These are phyloP conservation scores for Yarrowia alimentaria DNA, from an alignment of 805 yeast species.

Conservation along the genomic window DNA sequence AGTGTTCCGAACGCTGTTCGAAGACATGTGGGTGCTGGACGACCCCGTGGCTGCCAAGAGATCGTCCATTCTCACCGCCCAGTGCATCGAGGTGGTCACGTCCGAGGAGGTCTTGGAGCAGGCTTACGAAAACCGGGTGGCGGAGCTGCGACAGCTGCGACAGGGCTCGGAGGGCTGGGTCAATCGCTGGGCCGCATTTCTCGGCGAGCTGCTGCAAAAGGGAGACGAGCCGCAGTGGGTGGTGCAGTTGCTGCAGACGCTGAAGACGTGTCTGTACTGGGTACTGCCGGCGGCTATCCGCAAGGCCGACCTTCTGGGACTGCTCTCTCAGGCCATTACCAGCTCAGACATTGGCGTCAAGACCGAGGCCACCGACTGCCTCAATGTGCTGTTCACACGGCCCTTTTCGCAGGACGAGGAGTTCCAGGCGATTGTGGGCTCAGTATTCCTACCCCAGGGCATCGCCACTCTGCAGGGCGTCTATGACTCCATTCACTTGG, in stretches of 20 bases:
- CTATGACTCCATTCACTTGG: constrained; percentile 53
- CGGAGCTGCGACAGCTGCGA: constrained; percentile 57
- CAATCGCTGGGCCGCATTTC: constrained; percentile 58
- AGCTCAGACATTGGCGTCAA: constrained; percentile 59
- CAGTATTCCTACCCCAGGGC: constrained; percentile 73
- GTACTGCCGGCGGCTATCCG: constrained; percentile 73
- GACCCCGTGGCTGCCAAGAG: constrained; percentile 87
- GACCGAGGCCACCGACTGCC: constrained; percentile 83
- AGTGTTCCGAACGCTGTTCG: constrained; percentile 82
- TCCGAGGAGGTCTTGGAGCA: constrained; percentile 62
- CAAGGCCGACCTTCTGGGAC: constrained; percentile 60
- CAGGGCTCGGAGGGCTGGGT: constrained; percentile 85
- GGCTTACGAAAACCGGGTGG: constrained; percentile 65
- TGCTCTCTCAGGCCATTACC: constrained; percentile 56
- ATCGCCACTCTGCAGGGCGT: constrained; percentile 64
- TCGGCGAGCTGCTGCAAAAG: constrained; percentile 47
- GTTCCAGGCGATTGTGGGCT: constrained; percentile 73
- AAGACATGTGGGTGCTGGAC: constrained; percentile 86
- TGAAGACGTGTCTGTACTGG: constrained; percentile 92
- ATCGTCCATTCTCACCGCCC: constrained; percentile 69
- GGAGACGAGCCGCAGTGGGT: constrained; percentile 44
- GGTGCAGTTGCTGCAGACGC: constrained; percentile 69
- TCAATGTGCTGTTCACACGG: constrained; percentile 84
- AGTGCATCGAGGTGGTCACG: constrained; percentile 79
- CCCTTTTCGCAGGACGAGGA: constrained; percentile 64